Base-by-base conservation (phyloP, 2,329 filamentous ascomycete genomes). In the Xylariaceae sp. region DNA sequence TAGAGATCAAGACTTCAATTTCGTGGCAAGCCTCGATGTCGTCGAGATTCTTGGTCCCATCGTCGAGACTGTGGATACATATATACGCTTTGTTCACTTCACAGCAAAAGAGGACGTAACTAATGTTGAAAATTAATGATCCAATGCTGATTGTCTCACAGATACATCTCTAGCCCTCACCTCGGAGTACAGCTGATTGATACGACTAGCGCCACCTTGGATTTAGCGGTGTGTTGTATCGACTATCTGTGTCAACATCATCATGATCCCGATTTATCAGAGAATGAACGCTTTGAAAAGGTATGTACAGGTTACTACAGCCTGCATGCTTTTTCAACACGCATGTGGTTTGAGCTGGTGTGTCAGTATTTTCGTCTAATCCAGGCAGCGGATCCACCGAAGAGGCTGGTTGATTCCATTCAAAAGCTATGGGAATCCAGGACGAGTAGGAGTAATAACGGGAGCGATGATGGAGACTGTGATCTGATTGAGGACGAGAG, bases 81-180 rank as follows among this genome's bases (percentile, higher is more conserved):
- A 21, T 3, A 46, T 46, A 37, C 43, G 43, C 15, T 46, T 46
- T 37, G 43, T 46, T 15, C 43, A 46, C 15, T 46, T 46, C 24
- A 46, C 43, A n/a, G 43, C 43, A 9, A 27, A 46, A 46, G 43
- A 46, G 43, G 4, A 37, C 27, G 43, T 46, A 32, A 20, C 16
- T 2, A 4, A 3, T 20, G 23, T 15, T 13, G 6, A 4, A n/a
- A 6, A 37, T 23, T 20, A 21, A 13, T 13, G 26, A 21, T 4
- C 4, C 11, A 16, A 29, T 36, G 23, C 32, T 46, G 29, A 46
- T 6, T 21, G 5, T 1, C 6, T 37, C 29, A 11, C 9, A 46
- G 43, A 29, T 46, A 46, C 10, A 46, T 46, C 6, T 29, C 15
- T 1, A 46, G 43, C 21, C 43, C 43, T 9, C 43, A 46, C 8